phyloP scores from a whole-genome alignment of 2,329 filamentous ascomycete genomes.

The Colletotrichum caudatum region DNA sequence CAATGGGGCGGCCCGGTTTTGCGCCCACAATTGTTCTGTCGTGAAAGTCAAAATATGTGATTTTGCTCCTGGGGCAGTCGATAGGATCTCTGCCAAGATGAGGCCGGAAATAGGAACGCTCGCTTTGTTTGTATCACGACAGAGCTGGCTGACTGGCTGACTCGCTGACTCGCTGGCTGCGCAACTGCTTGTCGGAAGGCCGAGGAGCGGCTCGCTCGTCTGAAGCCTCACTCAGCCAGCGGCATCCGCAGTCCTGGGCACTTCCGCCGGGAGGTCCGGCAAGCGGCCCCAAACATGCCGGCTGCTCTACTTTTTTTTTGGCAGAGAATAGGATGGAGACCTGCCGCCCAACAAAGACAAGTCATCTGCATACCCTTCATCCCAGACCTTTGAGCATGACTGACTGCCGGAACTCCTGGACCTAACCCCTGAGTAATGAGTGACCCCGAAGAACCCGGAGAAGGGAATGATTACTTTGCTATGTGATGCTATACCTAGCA shows the following conservation, averaged over 20 bases:
- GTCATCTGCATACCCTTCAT: slow-evolving; percentile 35
- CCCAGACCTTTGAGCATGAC: slow-evolving; percentile 21
- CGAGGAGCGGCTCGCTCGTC: slow-evolving; percentile 13
- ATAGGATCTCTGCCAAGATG: slow-evolving; percentile 27
- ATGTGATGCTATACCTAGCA: neutral
- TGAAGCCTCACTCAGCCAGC: slow-evolving; percentile 21
- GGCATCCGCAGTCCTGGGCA: slow-evolving; percentile 10
- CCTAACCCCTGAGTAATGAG: neutral
- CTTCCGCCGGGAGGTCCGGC: neutral
- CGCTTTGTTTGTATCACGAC: slow-evolving; percentile 46
- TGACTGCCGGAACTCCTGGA: slow-evolving; percentile 2
- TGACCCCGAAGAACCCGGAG: neutral
- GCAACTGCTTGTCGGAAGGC: slow-evolving; percentile 24
- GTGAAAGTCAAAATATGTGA: slow-evolving; percentile 40
- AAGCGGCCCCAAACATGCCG: slow-evolving; percentile 5
- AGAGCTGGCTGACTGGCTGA: slow-evolving; percentile 22
- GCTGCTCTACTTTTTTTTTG: slow-evolving; percentile 5
- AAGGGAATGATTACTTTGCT: neutral
- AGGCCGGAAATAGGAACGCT: slow-evolving; percentile 40
- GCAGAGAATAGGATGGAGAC: slow-evolving; percentile 27
- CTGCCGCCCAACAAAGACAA: slow-evolving; percentile 37
- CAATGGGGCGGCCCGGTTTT: slow-evolving; percentile 32
- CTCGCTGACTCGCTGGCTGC: slow-evolving; percentile 17
- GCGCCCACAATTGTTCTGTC: slow-evolving; percentile 34
- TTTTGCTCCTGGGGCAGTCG: slow-evolving; percentile 29